These are phyloP conservation scores for Malus domestica DNA, from an alignment of 306 rosid genomes.

Conservation along the genomic window ASM211411v1 NC_041790.1:21100001-21100500, in stretches of 20 bases:
- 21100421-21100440: not conserved
- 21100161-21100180: not conserved
- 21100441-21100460: not conserved
- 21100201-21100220: slow-evolving; percentile 96
- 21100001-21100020: not conserved
- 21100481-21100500: not conserved
- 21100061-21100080: too few relatives aligned
- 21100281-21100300: slow-evolving; percentile 32
- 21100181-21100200: slow-evolving; percentile 7
- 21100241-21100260: slow-evolving; percentile 73
- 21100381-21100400: not conserved
- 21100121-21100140: not conserved
- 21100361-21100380: slow-evolving; percentile 77
- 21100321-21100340: slow-evolving; percentile 79
- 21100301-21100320: slow-evolving; percentile 48
- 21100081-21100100: not conserved
- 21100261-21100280: slow-evolving; percentile 73
- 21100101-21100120: not conserved
- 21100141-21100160: not conserved
- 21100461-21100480: not conserved
- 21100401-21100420: not conserved
- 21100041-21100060: not conserved
- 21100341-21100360: slow-evolving; percentile 95
- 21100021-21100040: not conserved
- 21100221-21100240: slow-evolving; percentile 73